These are phyloP conservation scores for Bryum argenteum DNA, from an alignment of 225 moss, liverwort and hornwort species.

Conservation along the genomic window DNA sequence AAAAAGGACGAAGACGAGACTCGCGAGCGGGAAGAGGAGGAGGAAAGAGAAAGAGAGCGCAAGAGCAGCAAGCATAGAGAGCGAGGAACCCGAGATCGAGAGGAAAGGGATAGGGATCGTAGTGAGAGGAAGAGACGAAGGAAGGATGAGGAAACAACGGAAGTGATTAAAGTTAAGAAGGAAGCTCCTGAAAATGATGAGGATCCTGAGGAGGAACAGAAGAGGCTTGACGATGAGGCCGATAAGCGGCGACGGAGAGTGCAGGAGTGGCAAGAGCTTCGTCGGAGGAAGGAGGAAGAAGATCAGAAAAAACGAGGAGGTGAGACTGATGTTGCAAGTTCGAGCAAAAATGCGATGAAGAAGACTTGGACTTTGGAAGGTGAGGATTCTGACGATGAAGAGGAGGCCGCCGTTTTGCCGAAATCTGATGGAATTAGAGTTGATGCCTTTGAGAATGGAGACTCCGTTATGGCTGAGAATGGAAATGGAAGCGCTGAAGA, in stretches of 20 bases:
- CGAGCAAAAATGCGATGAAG: constrained; percentile 57
- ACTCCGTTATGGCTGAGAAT: constrained; percentile 83
- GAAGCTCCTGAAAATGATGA: constrained; percentile 76
- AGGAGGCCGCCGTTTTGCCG: constrained; percentile 55
- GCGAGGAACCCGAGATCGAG: constrained; percentile 60
- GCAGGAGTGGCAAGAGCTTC: constrained; percentile 98
- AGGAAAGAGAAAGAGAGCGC: constrained; percentile 35
- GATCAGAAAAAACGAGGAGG: constrained; percentile 79
- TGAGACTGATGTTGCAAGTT: constrained; percentile 26
- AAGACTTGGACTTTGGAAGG: constrained; percentile 97
- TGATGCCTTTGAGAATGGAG: constrained; percentile 87
- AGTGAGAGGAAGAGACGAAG: constrained; percentile 76
- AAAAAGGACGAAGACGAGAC: constrained; percentile 51
- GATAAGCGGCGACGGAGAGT: constrained; percentile 94
- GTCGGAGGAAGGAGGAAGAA: constrained; percentile 91
- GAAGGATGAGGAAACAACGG: constrained; percentile 68
- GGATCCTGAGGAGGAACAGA: constrained; percentile 91
- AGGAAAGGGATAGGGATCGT: constrained; percentile 64
- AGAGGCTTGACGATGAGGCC: constrained; percentile 90
- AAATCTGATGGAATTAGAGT: constrained; percentile 64
- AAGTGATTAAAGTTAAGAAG: constrained; percentile 57
- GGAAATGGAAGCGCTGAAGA: constrained; percentile 41
- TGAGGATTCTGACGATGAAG: constrained; percentile 95
- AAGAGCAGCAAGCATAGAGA: constrained; percentile 56
- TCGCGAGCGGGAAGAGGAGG: constrained; percentile 47